Percentiles rank a stretch among this genome's conserved stretches.
These are phyloP conservation scores for Lepidium sativum DNA, from an alignment of 345 rosid species.

Conservation along the genomic window DNA sequence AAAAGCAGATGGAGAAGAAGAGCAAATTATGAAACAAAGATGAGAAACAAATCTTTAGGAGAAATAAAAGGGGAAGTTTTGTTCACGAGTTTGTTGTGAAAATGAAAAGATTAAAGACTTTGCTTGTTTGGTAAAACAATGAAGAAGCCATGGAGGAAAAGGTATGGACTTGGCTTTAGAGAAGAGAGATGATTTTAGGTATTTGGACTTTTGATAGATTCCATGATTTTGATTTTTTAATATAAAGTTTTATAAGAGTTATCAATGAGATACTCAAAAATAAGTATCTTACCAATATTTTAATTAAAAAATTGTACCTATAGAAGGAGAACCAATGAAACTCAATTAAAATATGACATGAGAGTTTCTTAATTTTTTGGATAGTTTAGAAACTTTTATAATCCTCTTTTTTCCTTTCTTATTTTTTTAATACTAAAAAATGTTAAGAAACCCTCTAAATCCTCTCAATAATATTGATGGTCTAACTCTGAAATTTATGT, in stretches of 20 bases:
- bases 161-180: conserved; percentile 19
- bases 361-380: too few relatives aligned
- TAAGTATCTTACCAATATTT: too few relatives aligned
- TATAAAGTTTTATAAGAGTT: not conserved
- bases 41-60: not conserved
- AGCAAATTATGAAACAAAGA: not conserved
- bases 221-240: conserved; percentile 18
- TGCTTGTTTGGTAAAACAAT: conserved; percentile 8
- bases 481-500: not conserved
- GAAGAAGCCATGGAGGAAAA: conserved; percentile 22
- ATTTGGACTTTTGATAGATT: conserved; percentile 31
- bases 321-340: too few relatives aligned
- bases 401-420: too few relatives aligned
- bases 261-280: too few relatives aligned
- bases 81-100: conserved; percentile 11
- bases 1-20: not conserved
- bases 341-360: too few relatives aligned
- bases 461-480: too few relatives aligned
- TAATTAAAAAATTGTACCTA: too few relatives aligned
- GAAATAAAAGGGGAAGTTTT: not conserved
- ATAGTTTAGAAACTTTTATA: too few relatives aligned
- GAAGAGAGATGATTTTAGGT: conserved; percentile 21
- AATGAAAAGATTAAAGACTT: not conserved
- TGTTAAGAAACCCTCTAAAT: too few relatives aligned
- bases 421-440: too few relatives aligned